phyloP scores from a whole-genome alignment of 2,329 filamentous ascomycete genomes.

The Rhytidhysteron rufulum region DNA sequence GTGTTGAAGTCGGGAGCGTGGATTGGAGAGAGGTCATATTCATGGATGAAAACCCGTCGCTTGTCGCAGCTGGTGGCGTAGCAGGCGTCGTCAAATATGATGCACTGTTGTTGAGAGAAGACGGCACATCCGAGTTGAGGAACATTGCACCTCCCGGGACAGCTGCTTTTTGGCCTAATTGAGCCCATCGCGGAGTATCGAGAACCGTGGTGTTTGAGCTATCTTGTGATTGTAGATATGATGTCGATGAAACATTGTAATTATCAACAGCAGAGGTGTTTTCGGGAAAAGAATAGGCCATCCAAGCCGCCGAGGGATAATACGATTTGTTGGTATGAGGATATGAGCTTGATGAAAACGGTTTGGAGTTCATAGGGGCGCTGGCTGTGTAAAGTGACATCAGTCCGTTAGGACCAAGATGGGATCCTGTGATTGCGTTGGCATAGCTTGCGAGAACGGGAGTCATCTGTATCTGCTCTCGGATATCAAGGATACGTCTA shows the following conservation, averaged over 20 bases:
- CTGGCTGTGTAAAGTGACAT: conserved; percentile 17
- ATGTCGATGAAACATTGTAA: conserved; percentile 17
- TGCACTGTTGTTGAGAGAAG: conserved; percentile 7
- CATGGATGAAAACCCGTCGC: conserved; percentile 22
- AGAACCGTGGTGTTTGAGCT: conserved; percentile 11
- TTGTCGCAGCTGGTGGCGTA: conserved; percentile 6
- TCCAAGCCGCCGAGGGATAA: conserved; percentile 20
- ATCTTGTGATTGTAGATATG: conserved; percentile 17
- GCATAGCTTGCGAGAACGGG: conserved; percentile 5
- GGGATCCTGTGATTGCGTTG: conserved; percentile 10
- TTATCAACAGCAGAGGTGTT: conserved; percentile 25
- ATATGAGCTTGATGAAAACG: conserved; percentile 12
- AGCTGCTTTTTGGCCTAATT: conserved; percentile 9
- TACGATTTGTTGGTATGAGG: conserved; percentile 17
- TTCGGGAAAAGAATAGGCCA: conserved; percentile 17
- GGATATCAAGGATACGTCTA: conserved; percentile 9
- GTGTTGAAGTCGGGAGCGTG: conserved; percentile 13
- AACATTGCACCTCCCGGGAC: conserved; percentile 12
- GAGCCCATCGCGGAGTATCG: conserved; percentile 17
- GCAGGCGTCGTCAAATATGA: conserved; percentile 15
- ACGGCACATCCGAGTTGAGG: conserved; percentile 15
- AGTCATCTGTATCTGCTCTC: background rate
- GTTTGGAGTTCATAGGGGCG: conserved; percentile 12
- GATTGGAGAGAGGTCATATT: conserved; percentile 28
- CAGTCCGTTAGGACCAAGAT: conserved; percentile 18